Evolutionary conservation across 2,329 filamentous ascomycete genomes (phyloP), one percentile per base, ranked within the genome.

Genomic region (Fusarium sp.): DNA sequence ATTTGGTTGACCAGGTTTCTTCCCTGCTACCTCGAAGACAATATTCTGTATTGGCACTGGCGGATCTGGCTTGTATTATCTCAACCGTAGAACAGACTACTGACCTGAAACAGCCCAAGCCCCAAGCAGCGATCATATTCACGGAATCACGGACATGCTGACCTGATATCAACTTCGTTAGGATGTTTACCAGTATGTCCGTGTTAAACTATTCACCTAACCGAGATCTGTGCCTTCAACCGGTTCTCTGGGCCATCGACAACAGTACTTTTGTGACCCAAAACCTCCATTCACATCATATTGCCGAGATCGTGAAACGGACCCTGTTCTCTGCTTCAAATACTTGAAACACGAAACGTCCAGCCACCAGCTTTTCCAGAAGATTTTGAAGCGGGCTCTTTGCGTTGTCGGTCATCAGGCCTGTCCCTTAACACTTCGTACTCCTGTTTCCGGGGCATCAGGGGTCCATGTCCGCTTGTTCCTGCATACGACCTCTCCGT

Each of bases 301-400:
- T 71, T 66, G 56, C 61, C 55, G 72, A 76, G 75, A 73, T 73
- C 64, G 60, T 67, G 60, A 59, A 65, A 64, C 36, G 67, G 68
- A 60, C 63, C 61, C 64, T 71, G 47, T 68, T 54, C 68, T 68
- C 55, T 61, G 61, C 63, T 67, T 72, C 70, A 58, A 64, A 60
- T 68, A 75, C 73, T 62, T 76, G 78, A 80, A 79, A 77, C 73
- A 44, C 30, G 53, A 56, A 31, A 65, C 44, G 41, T 54, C 67
- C 57, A 71, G 70, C 68, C 55, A 68, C 67, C 68, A 65, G 62
- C 65, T 73, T 55, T 77, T 77, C 74, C 77, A 76, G 75, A 79
- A 78, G 61, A 72, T 71, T 44, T 69, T 71, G 71, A 76, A 60
- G 72, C 71, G 60, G 45, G 61, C 58, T 63, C 53, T 55, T 65